phyloP scores from a whole-genome alignment of 177 flowering plant species.

The Viscum album region DNA sequence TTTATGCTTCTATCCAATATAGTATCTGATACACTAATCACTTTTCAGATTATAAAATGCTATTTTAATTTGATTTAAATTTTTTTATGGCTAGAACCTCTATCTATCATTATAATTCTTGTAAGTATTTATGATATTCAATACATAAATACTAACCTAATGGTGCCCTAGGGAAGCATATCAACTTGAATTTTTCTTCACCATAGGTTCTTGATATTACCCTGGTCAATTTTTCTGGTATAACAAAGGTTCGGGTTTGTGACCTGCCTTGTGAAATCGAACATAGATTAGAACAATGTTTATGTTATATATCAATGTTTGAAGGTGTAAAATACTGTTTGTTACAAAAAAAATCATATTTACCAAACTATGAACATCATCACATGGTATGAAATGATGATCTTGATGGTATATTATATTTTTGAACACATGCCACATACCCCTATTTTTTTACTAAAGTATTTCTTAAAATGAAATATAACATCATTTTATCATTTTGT shows the following conservation, averaged over 20 bases:
- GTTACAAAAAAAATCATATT: slow-evolving; percentile 72
- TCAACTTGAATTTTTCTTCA: slow-evolving; percentile 31
- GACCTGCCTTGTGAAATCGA: slow-evolving; percentile 46
- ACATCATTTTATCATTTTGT: too few species aligned
- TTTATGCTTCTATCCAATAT: too few species aligned
- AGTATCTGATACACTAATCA: too few species aligned
- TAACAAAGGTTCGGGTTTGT: slow-evolving; percentile 47
- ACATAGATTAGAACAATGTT: slow-evolving; percentile 34
- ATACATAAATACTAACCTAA: too few species aligned
- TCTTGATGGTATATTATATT: slow-evolving; percentile 59
- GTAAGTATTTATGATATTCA: too few species aligned
- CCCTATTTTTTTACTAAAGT: too few species aligned
- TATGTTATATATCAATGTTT: slow-evolving; percentile 25
- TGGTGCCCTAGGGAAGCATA: slow-evolving; percentile 32
- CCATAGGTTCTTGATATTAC: slow-evolving; percentile 44
- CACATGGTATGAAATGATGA: slow-evolving; percentile 91
- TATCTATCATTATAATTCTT: too few species aligned
- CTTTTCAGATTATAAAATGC: too few species aligned
- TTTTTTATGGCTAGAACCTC: too few species aligned
- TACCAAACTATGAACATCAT: slow-evolving; percentile 94
- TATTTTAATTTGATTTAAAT: too few species aligned
- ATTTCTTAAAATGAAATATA: too few species aligned
- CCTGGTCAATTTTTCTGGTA: slow-evolving; percentile 45
- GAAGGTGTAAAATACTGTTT: slow-evolving; percentile 40
- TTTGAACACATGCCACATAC: too few species aligned